These are phyloP conservation scores for Rhodotorula graminis DNA, from an alignment of 768 basidiomycete genomes.

Conservation along the genomic window DNA sequence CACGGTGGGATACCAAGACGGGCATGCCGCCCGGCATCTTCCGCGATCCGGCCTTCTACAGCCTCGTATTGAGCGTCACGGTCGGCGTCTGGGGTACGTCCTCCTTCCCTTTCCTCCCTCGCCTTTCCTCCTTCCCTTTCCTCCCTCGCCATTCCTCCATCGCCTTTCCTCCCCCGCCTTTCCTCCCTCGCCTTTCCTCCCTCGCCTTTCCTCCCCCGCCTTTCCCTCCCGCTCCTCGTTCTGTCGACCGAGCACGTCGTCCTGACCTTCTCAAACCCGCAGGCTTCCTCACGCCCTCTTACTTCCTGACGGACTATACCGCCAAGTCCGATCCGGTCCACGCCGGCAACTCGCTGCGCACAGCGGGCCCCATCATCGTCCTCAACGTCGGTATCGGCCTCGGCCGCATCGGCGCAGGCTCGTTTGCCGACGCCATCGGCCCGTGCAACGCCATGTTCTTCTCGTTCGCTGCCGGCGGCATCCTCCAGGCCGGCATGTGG, in stretches of 20 bases:
- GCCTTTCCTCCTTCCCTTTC: conserved; percentile 5
- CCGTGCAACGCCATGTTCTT: conserved; percentile 43
- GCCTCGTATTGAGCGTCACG: conserved; percentile 16
- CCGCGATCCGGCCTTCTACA: conserved; percentile 20
- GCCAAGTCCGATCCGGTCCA: neutral
- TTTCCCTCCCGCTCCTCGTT: too few species aligned
- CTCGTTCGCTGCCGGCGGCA: conserved; percentile 21
- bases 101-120: too few species aligned
- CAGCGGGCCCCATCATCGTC: conserved; percentile 25
- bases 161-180: neutral
- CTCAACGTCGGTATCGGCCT: conserved; percentile 33
- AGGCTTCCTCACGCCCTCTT: conserved; percentile 11
- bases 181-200: too few species aligned
- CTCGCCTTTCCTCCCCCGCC: too few species aligned
- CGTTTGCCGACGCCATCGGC: conserved; percentile 42
- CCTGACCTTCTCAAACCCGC: neutral
- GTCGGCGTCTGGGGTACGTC: conserved; percentile 33
- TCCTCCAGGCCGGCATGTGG: conserved; percentile 42
- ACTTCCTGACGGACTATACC: conserved; percentile 23
- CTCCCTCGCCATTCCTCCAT: too few species aligned
- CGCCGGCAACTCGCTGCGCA: conserved; percentile 23
- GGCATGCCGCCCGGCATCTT: conserved; percentile 29
- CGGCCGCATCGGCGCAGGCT: conserved; percentile 36
- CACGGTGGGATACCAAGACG: conserved; percentile 20
- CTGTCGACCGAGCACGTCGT: too few species aligned